phyloP scores from a whole-genome alignment of 2,329 filamentous ascomycete genomes.

The Cadophora malorum region DNA sequence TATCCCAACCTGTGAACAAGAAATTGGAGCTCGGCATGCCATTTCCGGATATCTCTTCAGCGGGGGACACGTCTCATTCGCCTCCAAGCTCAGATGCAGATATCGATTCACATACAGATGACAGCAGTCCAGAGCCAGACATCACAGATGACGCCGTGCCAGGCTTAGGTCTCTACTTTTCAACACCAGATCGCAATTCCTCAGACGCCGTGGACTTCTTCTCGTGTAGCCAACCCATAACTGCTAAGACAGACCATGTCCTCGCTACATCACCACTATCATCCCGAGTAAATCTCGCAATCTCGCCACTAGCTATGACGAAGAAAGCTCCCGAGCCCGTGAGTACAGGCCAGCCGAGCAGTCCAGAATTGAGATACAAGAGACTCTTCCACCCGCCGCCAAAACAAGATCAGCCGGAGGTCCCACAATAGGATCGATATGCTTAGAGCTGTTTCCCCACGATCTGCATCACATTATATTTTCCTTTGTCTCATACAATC shows the following conservation, averaged over 20 bases:
- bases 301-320: constrained; percentile 20
- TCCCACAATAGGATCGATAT: not conserved
- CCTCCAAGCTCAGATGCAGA: constrained; percentile 41
- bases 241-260: constrained; percentile 39
- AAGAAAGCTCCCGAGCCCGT: constrained; percentile 8
- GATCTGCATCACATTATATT: not conserved
- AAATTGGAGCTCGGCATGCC: constrained; percentile 28
- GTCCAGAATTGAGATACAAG: constrained; percentile 36
- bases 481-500: constrained; percentile 14
- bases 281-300: constrained; percentile 20
- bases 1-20: constrained; percentile 23
- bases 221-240: constrained; percentile 41
- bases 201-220: constrained; percentile 38
- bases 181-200: not conserved
- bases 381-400: constrained; percentile 28
- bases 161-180: constrained; percentile 27
- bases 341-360: constrained; percentile 29
- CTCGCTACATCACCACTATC: constrained; percentile 41
- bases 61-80: constrained; percentile 41
- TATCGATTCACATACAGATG: constrained; percentile 43
- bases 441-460: not conserved
- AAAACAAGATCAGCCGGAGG: constrained; percentile 9
- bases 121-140: constrained; percentile 40
- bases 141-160: constrained; percentile 23
- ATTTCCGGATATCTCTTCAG: constrained; percentile 39